Conservation (phyloP, 805 yeast genomes). For the Danielozyma ontarioensis region DNA sequence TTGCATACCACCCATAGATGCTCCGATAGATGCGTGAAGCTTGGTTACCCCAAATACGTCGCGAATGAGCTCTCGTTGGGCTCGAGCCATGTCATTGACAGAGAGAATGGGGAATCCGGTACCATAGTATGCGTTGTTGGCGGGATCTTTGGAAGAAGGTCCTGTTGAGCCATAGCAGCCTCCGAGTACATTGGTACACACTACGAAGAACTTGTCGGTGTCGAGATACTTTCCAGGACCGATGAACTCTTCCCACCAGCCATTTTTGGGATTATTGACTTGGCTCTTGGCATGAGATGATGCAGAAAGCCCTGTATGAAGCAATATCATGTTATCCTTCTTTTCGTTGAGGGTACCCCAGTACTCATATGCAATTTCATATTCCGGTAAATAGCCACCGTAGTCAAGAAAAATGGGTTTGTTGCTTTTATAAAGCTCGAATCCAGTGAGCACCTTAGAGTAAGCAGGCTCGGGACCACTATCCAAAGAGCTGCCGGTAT, state of each 20-base stretch:
- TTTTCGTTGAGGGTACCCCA: constrained; percentile 74
- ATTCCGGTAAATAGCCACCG: constrained; percentile 73
- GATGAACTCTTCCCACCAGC: constrained; percentile 96
- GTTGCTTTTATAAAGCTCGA: constrained; percentile 47
- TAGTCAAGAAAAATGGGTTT: constrained; percentile 70
- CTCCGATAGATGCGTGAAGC: constrained; percentile 77
- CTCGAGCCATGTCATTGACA: constrained; percentile 86
- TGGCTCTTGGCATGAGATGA: constrained; percentile 92
- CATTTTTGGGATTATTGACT: constrained; percentile 58
- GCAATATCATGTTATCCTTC: constrained; percentile 65
- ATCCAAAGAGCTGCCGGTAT: constrained; percentile 36
- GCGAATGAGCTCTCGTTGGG: constrained; percentile 66
- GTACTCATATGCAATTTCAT: constrained; percentile 83
- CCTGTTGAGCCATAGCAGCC: constrained; percentile 97
- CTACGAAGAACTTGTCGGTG: constrained; percentile 72
- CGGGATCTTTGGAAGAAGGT: constrained; percentile 76
- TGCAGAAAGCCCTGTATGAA: constrained; percentile 91
- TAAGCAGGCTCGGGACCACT: constrained; percentile 87
- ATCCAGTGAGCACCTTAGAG: constrained; percentile 63
- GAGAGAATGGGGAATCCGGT: constrained; percentile 85
- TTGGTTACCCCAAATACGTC: constrained; percentile 58
- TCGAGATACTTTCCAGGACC: constrained; percentile 81
- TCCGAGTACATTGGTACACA: constrained; percentile 89
- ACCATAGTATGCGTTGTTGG: constrained; percentile 62
- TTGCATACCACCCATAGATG: constrained; percentile 99